A percentile compares a stretch with the other conserved stretches of the same genome.
Evolutionary conservation across 371 early-diverging fungal genomes (phyloP).

Genomic region (Mortierella sp.): DNA sequence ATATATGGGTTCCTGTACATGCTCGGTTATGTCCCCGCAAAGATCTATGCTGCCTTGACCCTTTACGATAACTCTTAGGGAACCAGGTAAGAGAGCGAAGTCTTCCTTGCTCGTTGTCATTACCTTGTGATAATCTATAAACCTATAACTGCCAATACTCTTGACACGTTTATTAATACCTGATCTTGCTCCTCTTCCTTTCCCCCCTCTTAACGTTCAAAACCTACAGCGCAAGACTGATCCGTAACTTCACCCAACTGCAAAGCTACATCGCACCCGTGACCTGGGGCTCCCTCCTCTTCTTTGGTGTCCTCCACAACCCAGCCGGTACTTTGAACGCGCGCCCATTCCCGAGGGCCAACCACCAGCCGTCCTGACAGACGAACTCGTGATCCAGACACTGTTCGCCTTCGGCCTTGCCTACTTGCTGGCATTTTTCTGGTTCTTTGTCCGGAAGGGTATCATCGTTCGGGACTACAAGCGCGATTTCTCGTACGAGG

Average conservation of each 20-base stretch:
- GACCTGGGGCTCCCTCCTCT: slow-evolving; percentile 32
- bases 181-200: neutral
- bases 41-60: slow-evolving; percentile 69
- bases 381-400: slow-evolving; percentile 14
- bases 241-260: slow-evolving; percentile 46
- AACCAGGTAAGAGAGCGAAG: slow-evolving; percentile 52
- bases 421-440: slow-evolving; percentile 20
- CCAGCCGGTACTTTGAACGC: slow-evolving; percentile 31
- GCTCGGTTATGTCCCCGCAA: slow-evolving; percentile 70
- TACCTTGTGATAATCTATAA: neutral
- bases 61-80: slow-evolving; percentile 76
- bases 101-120: neutral
- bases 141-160: neutral
- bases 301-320: slow-evolving; percentile 27
- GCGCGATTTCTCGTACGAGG: slow-evolving; percentile 54
- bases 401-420: slow-evolving; percentile 9
- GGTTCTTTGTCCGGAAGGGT: slow-evolving; percentile 45
- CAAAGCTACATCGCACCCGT: slow-evolving; percentile 55
- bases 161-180: neutral
- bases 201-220: neutral
- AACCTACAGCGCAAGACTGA: slow-evolving; percentile 40
- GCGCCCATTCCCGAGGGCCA: slow-evolving; percentile 26
- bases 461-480: slow-evolving; percentile 35
- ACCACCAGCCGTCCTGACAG: slow-evolving; percentile 27
- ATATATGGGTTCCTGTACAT: slow-evolving; percentile 68